Evolutionary conservation across 371 early-diverging fungal genomes (phyloP).

Genomic region (Funneliformis caledonium): DNA sequence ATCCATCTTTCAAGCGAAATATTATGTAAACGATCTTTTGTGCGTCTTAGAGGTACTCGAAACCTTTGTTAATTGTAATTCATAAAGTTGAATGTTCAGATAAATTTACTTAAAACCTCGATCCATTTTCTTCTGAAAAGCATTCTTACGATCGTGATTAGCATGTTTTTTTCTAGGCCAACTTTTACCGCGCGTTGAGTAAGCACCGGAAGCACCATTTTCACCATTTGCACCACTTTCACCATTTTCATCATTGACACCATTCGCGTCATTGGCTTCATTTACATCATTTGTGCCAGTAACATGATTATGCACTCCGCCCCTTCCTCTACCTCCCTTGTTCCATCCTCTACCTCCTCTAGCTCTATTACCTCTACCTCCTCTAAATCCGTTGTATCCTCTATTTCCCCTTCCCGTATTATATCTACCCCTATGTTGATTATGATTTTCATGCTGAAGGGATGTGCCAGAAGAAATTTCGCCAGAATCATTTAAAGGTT

Average conservation of each 20-base stretch:
- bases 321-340: background rate
- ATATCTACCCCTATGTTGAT: background rate
- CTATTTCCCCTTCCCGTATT: background rate
- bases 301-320: background rate
- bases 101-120: background rate
- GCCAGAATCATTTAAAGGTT: background rate
- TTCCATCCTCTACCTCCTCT: background rate
- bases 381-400: background rate
- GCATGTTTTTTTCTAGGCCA: background rate
- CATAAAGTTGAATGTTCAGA: no score
- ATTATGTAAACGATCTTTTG: no score
- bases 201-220: no score
- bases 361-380: background rate
- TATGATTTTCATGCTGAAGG: background rate
- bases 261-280: background rate
- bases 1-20: no score
- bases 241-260: background rate
- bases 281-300: background rate
- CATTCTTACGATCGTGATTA: conserved; percentile 31
- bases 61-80: no score
- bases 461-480: background rate
- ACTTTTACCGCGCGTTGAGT: background rate
- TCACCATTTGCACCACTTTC: background rate
- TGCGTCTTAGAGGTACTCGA: no score
- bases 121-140: conserved; percentile 11